Evolutionary conservation across 169 alveolate genomes (phyloP), one percentile per base, ranked within the genome.

Genomic region (Plasmodium coatneyi): DNA sequence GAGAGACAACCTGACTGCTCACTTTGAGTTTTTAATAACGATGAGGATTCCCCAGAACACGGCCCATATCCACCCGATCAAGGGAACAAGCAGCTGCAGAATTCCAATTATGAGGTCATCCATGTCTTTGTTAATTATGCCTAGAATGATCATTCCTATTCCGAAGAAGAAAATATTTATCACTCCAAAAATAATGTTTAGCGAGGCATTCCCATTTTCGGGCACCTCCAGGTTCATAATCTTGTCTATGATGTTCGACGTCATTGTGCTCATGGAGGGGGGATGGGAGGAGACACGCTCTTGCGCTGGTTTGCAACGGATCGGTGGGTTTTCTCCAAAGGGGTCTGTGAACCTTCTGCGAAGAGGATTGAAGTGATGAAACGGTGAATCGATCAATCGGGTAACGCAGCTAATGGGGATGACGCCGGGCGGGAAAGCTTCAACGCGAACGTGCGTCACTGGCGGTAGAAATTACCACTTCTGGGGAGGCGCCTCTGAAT

Each of bases 61-160:
- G 2, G 98, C 95, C 98, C 98, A 97, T 39, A 95, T 43, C 98
- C 98, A 97, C 22, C 98, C 98, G 25, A 97, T 95, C 25, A 97
- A 46, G 3, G 98, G 98, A 0, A 96, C 72, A 12, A 95, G 74
- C 22, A 97, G 84, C 86, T 97, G 98, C 74, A 95, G 56, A 32
- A 92, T 92, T 1, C 98, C 98, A 1, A 97, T 97, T 22, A 96
- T 36, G 34, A 97, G 92, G 74, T 97, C 98, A 39, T 96, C 97
- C 3, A 92, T 92, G 36, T 96, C 96, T 92, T 96, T 96, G 81
- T 97, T 95, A 36, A 80, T 19, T 41, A 97, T 72, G 19, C 98
- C 98, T 74, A 95, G 49, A 56, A 96, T 83, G n/a, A 96, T 92
- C 84, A 95, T 96, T 4, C 98, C 98, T 5, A 93, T 72, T 66